phyloP scores from a whole-genome alignment of 208 protist genomes.

The Endotrypanum monterogeii region DNA sequence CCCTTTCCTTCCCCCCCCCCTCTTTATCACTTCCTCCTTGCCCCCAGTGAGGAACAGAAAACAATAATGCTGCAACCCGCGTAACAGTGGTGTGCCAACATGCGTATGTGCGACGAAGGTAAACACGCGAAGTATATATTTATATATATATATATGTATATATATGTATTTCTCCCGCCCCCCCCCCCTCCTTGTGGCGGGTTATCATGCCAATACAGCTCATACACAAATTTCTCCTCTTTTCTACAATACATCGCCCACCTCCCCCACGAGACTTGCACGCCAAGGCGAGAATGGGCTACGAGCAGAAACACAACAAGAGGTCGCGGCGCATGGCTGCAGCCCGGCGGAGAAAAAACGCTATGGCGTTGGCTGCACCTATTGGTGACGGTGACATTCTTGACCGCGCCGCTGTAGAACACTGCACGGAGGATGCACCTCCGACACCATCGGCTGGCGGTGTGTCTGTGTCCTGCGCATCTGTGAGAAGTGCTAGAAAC shows the following conservation, averaged over 20 bases:
- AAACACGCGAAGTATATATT: neutral
- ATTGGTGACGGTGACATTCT: neutral
- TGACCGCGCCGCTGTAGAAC: neutral
- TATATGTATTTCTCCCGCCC: neutral
- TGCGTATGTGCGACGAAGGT: neutral
- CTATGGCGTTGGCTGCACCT: neutral
- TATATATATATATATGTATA: neutral
- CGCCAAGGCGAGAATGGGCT: constrained; percentile 4
- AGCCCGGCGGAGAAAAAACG: constrained; percentile 10
- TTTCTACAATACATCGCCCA: neutral
- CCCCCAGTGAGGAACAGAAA: too few species aligned
- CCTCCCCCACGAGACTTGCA: neutral
- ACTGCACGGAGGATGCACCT: neutral
- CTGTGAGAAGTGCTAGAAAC: neutral
- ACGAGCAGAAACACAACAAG: constrained; percentile 32
- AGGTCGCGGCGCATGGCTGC: constrained; percentile 18
- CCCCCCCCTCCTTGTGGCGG: constrained; percentile 2
- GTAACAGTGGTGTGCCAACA: constrained; percentile 1
- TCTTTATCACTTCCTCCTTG: neutral
- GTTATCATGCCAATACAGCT: neutral
- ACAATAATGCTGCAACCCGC: too few species aligned
- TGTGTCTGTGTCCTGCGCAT: neutral
- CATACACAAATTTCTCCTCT: neutral
- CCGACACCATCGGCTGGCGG: neutral
- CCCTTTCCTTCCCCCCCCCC: neutral